A percentile compares a stretch with the other conserved stretches of the same genome.
These are phyloP conservation scores for Tilletia walkeri DNA, from an alignment of 1,284 basidiomycete species.

Conservation along the genomic window DNA sequence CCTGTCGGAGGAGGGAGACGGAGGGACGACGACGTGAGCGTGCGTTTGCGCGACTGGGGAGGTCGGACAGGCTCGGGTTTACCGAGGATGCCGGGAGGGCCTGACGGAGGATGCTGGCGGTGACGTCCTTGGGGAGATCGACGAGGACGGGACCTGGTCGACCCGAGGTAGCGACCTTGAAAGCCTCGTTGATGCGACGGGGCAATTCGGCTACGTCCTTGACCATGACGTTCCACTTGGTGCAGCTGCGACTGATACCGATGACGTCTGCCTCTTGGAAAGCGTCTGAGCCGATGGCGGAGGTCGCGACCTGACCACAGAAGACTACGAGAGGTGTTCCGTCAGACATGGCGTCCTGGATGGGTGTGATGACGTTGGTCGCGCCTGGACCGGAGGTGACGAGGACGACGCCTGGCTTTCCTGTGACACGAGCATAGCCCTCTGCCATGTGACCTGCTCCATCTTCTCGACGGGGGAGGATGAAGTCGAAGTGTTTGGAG, in stretches of 20 bases:
- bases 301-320: conserved; percentile 94
- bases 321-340: conserved; percentile 94
- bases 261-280: conserved; percentile 98
- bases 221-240: conserved; percentile 99
- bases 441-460: conserved; percentile 99
- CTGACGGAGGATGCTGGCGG: conserved; percentile 81
- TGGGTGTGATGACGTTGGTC: conserved; percentile 94
- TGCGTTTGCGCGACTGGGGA: conserved; percentile 50
- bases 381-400: conserved; percentile 97
- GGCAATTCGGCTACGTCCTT: conserved; percentile 95
- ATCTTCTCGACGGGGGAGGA: conserved; percentile 94
- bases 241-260: conserved; percentile 93
- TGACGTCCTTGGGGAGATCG: conserved; percentile 96
- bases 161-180: conserved; percentile 96
- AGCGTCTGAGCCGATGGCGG: conserved; percentile 93
- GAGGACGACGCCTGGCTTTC: conserved; percentile 94
- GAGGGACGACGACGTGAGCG: conserved; percentile 34
- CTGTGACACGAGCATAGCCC: conserved; percentile 94
- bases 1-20: conserved; percentile 20
- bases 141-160: conserved; percentile 95
- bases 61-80: conserved; percentile 68
- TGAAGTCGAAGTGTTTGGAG: conserved; percentile 90
- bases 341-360: conserved; percentile 95
- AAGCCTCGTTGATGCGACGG: conserved; percentile 94
- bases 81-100: conserved; percentile 84